Evolutionary conservation across 2,329 filamentous ascomycete species (phyloP).

Genomic region (Capronia coronata): DNA sequence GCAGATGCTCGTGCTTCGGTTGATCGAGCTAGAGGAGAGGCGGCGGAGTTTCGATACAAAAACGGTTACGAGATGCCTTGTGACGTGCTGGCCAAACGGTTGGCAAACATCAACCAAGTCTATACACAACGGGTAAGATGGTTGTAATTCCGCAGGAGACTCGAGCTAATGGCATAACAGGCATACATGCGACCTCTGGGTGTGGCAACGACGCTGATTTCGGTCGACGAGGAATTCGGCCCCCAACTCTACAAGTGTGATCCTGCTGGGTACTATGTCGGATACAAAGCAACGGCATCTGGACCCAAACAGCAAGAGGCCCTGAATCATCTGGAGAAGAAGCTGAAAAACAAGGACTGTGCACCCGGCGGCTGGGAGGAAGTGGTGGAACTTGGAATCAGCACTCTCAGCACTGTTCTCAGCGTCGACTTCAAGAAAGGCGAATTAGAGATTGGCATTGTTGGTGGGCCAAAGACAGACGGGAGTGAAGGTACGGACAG

Average conservation of each 20-base stretch:
- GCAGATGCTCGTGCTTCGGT: slow-evolving; percentile 92
- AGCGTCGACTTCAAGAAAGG: slow-evolving; percentile 99
- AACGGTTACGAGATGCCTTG: slow-evolving; percentile 99
- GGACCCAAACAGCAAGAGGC: slow-evolving; percentile 98
- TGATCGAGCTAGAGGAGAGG: slow-evolving; percentile 87
- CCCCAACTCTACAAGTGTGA: slow-evolving; percentile 98
- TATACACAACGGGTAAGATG: slow-evolving; percentile 81
- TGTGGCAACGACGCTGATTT: slow-evolving; percentile 90
- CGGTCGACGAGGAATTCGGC: slow-evolving; percentile 83
- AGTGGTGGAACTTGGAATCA: slow-evolving; percentile 93
- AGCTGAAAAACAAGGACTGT: slow-evolving; percentile 97
- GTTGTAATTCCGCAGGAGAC: background rate
- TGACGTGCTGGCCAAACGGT: slow-evolving; percentile 88
- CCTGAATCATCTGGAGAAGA: slow-evolving; percentile 97
- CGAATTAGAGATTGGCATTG: slow-evolving; percentile 96
- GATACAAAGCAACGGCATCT: slow-evolving; percentile 96
- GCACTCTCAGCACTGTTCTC: slow-evolving; percentile 87
- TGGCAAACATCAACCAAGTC: slow-evolving; percentile 98
- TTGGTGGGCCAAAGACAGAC: slow-evolving; percentile 76
- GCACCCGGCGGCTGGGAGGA: slow-evolving; percentile 94
- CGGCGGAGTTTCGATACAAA: slow-evolving; percentile 97
- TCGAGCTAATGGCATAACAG: slow-evolving; percentile 38
- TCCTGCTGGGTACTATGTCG: slow-evolving; percentile 93
- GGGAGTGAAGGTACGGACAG: slow-evolving; percentile 75
- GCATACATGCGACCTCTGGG: slow-evolving; percentile 98